Conservation (phyloP, 1,284 basidiomycete genomes). For the Cutaneotrichosporon mucoides region DNA sequence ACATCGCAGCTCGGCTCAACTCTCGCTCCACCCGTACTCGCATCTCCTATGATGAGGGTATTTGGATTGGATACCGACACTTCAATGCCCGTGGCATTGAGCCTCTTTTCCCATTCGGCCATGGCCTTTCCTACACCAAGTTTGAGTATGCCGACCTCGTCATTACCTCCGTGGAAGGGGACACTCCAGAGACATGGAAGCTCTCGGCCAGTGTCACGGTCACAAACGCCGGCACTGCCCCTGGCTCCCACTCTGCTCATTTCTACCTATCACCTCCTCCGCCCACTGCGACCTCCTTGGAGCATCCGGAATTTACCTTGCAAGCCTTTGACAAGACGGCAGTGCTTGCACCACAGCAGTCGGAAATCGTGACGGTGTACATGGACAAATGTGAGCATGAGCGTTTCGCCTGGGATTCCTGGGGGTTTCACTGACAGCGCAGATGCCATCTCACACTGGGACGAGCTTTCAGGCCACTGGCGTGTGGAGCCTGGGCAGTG, state of each 20-base stretch:
- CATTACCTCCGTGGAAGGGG: constrained; percentile 58
- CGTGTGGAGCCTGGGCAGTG: constrained; percentile 39
- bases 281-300: constrained; percentile 24
- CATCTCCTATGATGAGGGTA: constrained; percentile 54
- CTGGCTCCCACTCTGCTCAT: constrained; percentile 42
- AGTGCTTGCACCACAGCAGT: constrained; percentile 25
- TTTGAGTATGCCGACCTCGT: constrained; percentile 54
- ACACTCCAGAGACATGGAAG: constrained; percentile 55
- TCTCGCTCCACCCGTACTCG: constrained; percentile 60
- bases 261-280: constrained; percentile 39
- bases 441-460: constrained; percentile 48
- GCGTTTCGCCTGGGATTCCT: too few species aligned
- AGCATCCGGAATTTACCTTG: constrained; percentile 38
- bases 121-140: constrained; percentile 74
- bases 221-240: constrained; percentile 44
- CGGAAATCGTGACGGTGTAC: constrained; percentile 27
- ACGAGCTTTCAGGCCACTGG: constrained; percentile 40
- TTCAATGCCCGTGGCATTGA: constrained; percentile 62
- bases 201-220: constrained; percentile 34
- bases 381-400: constrained; percentile 35
- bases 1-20: constrained; percentile 65
- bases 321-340: constrained; percentile 44
- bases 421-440: too few species aligned
- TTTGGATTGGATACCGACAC: constrained; percentile 65
- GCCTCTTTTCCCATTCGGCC: constrained; percentile 74